Evolutionary conservation across 495 filamentous ascomycete genomes (phyloP).

Genomic region (Endocarpon pusillum): DNA sequence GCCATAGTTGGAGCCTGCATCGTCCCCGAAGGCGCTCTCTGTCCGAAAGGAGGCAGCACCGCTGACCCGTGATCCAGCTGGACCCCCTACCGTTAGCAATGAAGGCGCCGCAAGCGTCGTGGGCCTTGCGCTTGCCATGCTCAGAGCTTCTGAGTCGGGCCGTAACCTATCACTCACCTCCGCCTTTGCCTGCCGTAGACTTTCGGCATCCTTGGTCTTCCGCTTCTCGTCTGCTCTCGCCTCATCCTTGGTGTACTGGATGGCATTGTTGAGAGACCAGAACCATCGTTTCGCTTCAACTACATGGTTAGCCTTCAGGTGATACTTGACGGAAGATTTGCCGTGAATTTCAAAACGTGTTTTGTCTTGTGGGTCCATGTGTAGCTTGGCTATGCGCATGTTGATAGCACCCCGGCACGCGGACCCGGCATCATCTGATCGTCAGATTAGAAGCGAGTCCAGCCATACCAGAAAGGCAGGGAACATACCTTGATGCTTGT

Average conservation of each 20-base stretch:
- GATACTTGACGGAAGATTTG: conserved; percentile 97
- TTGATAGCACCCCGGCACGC: conserved; percentile 96
- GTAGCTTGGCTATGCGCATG: conserved; percentile 85
- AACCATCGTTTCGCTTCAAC: conserved; percentile 90
- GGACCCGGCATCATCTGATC: conserved; percentile 66
- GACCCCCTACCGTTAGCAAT: conserved; percentile 18
- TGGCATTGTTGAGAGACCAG: conserved; percentile 96
- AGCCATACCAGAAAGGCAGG: not conserved
- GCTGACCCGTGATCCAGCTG: conserved; percentile 25
- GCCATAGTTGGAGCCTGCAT: conserved; percentile 34
- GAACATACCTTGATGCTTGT: conserved; percentile 73
- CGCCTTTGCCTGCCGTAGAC: conserved; percentile 57
- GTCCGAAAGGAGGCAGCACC: conserved; percentile 32
- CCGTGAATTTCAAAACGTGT: conserved; percentile 92
- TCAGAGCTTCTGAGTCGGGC: conserved; percentile 14
- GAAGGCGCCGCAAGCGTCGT: conserved; percentile 21
- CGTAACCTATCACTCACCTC: conserved; percentile 33
- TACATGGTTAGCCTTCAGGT: conserved; percentile 89
- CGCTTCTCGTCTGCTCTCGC: conserved; percentile 72
- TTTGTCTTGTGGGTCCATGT: conserved; percentile 94
- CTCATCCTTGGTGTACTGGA: conserved; percentile 96
- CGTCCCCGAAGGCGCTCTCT: conserved; percentile 33
- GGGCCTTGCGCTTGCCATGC: conserved; percentile 7
- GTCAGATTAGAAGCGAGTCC: not conserved
- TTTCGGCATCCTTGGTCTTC: conserved; percentile 53